Conservation (phyloP, 1,284 basidiomycete species). For the Cryptococcus maquisensis region DNA sequence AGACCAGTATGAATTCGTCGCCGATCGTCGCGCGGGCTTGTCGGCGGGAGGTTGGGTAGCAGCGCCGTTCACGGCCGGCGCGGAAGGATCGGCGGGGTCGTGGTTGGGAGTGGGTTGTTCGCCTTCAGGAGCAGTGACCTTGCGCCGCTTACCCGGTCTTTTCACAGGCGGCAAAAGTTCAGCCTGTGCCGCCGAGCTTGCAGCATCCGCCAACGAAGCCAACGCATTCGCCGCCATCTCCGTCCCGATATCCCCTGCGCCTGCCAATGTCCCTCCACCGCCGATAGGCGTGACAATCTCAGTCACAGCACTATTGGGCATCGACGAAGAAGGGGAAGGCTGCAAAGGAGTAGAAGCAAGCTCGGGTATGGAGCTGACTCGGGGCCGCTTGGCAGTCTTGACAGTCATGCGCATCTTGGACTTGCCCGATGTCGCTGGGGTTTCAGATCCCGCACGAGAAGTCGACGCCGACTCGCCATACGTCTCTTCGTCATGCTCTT, state of each 20-base stretch:
- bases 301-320: not conserved
- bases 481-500: slow-evolving; percentile 14
- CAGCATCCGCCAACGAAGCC: not conserved
- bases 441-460: slow-evolving; percentile 31
- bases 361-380: slow-evolving; percentile 27
- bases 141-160: slow-evolving; percentile 22
- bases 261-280: slow-evolving; percentile 10
- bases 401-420: slow-evolving; percentile 26
- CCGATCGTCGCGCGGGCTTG: slow-evolving; percentile 18
- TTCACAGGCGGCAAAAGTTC: slow-evolving; percentile 4
- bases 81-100: not conserved
- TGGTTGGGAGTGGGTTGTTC: not conserved
- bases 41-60: slow-evolving; percentile 1
- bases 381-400: slow-evolving; percentile 32
- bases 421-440: slow-evolving; percentile 22
- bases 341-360: not conserved
- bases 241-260: not conserved
- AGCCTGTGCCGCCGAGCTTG: not conserved
- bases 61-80: not conserved
- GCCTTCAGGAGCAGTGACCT: slow-evolving; percentile 5
- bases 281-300: not conserved
- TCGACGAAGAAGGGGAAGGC: not conserved
- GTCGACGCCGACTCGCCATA: slow-evolving; percentile 11
- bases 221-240: not conserved
- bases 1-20: slow-evolving; percentile 54